Conservation (phyloP, 176 grass and related monocot species). For the Ensete ventricosum region DNA sequence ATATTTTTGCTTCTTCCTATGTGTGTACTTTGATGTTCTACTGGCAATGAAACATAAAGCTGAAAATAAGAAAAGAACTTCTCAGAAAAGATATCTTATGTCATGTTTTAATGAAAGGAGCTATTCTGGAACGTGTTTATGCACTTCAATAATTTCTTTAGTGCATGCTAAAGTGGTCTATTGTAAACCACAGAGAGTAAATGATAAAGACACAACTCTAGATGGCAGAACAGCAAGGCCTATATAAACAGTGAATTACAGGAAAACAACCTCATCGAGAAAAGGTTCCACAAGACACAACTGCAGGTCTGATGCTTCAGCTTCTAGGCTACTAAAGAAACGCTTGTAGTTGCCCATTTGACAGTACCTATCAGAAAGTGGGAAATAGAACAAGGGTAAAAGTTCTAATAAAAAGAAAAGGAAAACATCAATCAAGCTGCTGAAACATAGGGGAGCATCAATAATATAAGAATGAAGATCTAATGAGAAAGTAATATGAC, state of each 20-base stretch:
- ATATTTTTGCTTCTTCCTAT: no score
- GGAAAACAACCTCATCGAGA: constrained; percentile 58
- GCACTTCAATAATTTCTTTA: background rate
- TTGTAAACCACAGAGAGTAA: background rate
- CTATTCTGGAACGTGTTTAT: background rate
- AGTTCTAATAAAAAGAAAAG: background rate
- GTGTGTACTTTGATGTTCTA: no score
- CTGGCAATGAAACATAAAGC: background rate
- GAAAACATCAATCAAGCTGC: background rate
- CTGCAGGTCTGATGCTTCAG: constrained; percentile 70
- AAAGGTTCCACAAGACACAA: constrained; percentile 68
- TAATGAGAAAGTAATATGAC: background rate
- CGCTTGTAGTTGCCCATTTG: constrained; percentile 74
- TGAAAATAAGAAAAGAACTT: background rate
- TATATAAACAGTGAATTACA: background rate
- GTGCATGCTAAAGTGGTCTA: background rate
- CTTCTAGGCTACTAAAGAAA: constrained; percentile 66
- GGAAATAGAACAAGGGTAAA: background rate
- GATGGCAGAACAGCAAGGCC: background rate
- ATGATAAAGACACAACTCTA: constrained; percentile 11
- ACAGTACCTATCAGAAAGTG: constrained; percentile 51
- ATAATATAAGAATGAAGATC: background rate
- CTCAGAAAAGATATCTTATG: background rate
- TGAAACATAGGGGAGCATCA: background rate
- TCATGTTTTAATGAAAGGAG: background rate